Base-by-base conservation (phyloP, 2,329 filamentous ascomycete species). In the Gaeumannomyces sp. region DNA sequence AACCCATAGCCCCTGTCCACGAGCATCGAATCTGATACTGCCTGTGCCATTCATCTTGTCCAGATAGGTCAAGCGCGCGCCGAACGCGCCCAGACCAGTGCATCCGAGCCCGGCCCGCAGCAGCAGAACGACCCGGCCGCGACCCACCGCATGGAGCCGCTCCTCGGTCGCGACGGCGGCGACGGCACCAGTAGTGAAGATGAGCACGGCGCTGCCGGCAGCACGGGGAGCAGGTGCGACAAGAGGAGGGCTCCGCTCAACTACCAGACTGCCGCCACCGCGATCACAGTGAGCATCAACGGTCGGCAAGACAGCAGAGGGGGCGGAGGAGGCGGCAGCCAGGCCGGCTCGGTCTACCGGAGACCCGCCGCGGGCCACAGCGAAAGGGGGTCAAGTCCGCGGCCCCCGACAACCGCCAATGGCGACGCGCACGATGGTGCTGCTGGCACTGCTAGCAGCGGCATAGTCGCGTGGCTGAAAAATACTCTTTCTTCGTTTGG, bases 401-500 rank as follows among this genome's bases (percentile, higher is more conserved):
- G 27, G 50, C 59, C 45, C 11, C 25, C 31, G n/a, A 33, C 60
- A 31, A 25, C 60, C 58, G n/a, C 31, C 22, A 50, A 10, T 31
- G 7, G 45, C 22, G 14, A 58, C 45, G n/a, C 25, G 10, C 27
- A 6, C 50, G 45, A 31, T 10, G 27, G n/a, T 27, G n/a, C 38
- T 7, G 62, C 27, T 16, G 50, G 45, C 56, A n/a, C 22, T 16
- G 63, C 59, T 31, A 58, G 66, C 63, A 50, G 67, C 45, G 65
- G 68, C n/a, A 68, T 70, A 60, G 68, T 72, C 57, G 67, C 75
- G 65, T 74, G 75, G 67, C 68, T 74, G 58, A 87, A 87, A 81
- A 78, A 78, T 70, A 72, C 73, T 38, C 73, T 85, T 56, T 69
- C 81, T 29, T 76, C 73, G 10, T 81, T 88, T 63, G 81, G 79